These are phyloP conservation scores for Botrytis galanthina DNA, from an alignment of 2,329 filamentous ascomycete species.

Conservation along the genomic window DNA sequence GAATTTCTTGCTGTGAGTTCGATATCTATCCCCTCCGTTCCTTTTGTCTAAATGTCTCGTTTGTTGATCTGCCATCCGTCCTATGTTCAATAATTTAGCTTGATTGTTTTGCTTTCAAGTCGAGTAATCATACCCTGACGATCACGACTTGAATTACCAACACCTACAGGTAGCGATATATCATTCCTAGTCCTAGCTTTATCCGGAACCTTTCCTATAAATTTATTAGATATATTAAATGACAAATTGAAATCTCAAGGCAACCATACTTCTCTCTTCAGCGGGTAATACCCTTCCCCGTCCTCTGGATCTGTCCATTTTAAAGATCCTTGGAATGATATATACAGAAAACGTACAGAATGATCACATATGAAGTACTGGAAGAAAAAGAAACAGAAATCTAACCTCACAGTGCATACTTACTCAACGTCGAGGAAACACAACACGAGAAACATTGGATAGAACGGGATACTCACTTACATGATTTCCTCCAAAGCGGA, in stretches of 20 bases:
- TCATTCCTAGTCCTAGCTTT: background rate
- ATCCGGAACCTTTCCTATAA: background rate
- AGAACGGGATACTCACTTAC: background rate
- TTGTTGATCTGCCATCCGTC: conserved; percentile 2
- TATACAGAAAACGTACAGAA: background rate
- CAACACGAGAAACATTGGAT: background rate
- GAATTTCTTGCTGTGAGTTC: background rate
- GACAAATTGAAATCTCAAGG: background rate
- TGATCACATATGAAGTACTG: too few species aligned
- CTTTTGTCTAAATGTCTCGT: background rate
- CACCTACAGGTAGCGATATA: background rate
- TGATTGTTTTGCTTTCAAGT: background rate
- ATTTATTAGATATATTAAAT: background rate
- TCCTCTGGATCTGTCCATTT: background rate
- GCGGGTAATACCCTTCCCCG: background rate
- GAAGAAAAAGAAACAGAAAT: background rate
- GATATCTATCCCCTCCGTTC: background rate
- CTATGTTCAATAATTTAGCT: background rate
- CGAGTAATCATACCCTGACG: background rate
- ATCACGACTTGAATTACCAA: background rate
- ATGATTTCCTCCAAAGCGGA: background rate
- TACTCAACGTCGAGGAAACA: background rate
- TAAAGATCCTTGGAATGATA: background rate
- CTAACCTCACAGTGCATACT: background rate
- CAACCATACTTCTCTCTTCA: background rate